A percentile compares a stretch with the other conserved stretches of the same genome.
Evolutionary conservation across 495 filamentous ascomycete genomes (phyloP).

Genomic region (Penicillium goetzii): DNA sequence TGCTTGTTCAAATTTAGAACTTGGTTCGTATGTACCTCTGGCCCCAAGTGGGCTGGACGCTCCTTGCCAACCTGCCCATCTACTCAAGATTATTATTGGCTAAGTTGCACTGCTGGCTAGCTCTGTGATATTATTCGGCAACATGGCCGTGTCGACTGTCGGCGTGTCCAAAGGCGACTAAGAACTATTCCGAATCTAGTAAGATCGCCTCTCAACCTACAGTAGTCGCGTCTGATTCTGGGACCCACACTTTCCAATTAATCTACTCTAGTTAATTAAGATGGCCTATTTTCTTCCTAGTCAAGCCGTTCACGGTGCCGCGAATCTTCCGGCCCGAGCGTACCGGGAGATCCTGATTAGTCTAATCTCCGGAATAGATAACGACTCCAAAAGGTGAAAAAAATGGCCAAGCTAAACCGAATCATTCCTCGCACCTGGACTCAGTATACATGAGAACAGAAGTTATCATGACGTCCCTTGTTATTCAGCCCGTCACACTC

Average conservation of each 20-base stretch:
- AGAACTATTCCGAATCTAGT: not conserved
- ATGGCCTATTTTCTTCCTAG: not conserved
- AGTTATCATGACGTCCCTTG: not conserved
- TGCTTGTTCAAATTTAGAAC: too few relatives aligned
- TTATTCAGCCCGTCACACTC: conserved; percentile 18
- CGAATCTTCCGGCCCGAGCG: not conserved
- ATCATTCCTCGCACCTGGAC: not conserved
- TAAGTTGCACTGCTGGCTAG: not conserved
- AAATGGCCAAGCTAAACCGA: not conserved
- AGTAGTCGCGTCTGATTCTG: not conserved
- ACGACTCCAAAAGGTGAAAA: not conserved
- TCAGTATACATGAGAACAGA: not conserved
- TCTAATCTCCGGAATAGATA: not conserved
- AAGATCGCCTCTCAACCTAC: not conserved
- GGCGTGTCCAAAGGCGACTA: not conserved
- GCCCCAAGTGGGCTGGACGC: too few relatives aligned
- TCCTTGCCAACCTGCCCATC: too few relatives aligned
- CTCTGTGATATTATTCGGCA: not conserved
- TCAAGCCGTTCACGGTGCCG: not conserved
- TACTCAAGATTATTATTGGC: not conserved
- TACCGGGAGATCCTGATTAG: not conserved
- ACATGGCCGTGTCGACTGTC: not conserved
- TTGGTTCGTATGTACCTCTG: too few relatives aligned
- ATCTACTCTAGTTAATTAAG: not conserved
- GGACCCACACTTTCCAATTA: not conserved